These are phyloP conservation scores for Oidiodendron maius DNA, from an alignment of 495 filamentous ascomycete genomes.

Conservation along the genomic window DNA sequence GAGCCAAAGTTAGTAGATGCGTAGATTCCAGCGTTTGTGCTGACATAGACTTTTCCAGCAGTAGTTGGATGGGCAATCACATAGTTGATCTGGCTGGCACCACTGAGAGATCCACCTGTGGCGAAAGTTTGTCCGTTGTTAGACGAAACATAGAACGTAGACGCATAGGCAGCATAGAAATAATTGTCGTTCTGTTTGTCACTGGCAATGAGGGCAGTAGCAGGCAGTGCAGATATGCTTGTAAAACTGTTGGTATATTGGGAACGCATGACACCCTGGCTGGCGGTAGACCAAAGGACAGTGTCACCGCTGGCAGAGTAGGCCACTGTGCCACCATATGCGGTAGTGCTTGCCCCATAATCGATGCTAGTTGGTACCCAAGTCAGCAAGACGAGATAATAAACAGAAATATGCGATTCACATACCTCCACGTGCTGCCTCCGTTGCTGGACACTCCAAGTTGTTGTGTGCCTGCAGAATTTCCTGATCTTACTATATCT, in stretches of 20 bases:
- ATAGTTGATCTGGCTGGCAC: conserved; percentile 33
- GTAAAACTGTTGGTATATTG: conserved; percentile 35
- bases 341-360: conserved; percentile 8
- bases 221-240: conserved; percentile 35
- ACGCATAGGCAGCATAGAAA: conserved; percentile 35
- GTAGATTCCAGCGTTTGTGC: conserved; percentile 46
- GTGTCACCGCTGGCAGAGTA: conserved; percentile 46
- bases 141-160: conserved; percentile 14
- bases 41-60: conserved; percentile 47
- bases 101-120: conserved; percentile 25
- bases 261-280: conserved; percentile 35
- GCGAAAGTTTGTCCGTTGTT: conserved; percentile 39
- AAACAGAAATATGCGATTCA: too few species aligned
- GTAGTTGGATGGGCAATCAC: conserved; percentile 42
- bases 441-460: conserved; percentile 25
- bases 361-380: too few species aligned
- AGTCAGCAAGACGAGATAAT: too few species aligned
- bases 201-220: conserved; percentile 39
- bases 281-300: conserved; percentile 24
- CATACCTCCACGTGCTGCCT: conserved; percentile 20
- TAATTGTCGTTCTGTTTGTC: conserved; percentile 45
- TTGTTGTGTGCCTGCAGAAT: conserved; percentile 15
- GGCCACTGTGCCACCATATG: conserved; percentile 6
- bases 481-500: conserved; percentile 48
- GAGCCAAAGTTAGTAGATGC: conserved; percentile 42